Evolutionary conservation across 306 rosid genomes (phyloP), one percentile per base, ranked within the genome.

Genomic region (Rosa persica): DNA sequence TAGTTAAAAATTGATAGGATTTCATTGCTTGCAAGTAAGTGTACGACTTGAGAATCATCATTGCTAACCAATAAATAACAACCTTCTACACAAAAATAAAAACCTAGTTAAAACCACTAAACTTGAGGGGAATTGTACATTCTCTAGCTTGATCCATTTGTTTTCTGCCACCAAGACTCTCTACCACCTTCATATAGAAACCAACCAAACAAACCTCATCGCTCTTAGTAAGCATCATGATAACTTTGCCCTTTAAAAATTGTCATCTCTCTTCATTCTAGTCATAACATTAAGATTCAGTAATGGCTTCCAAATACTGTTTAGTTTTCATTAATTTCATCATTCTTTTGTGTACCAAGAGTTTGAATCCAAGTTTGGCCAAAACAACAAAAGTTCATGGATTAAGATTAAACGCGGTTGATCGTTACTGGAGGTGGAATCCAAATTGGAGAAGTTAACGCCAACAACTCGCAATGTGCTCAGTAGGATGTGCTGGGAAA

Each of bases 351-450:
- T 6, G 20, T 51, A 8, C 27, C 75, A 25, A 73, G 8, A 12
- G 22, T 39, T 44, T 60, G 17, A 72, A 49, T 34, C 65, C 73
- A 15, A 60, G 22, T 69, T 38, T 46, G 1, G 70, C 68, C 3
- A 57, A 11, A 57, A 20, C 57, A 66, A 25, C 72, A 2, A 58
- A 64, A 8, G 47, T 69, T 34, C 20, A 34, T 1, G 82, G 76
- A n/a, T 17, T 78, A 51, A 75, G 22, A 8, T 16, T 52, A 46
- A 85, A 85, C 19, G 78, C 61, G 39, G 79, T 85, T 5, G 88
- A 85, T 34, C 48, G 71, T n/a, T 85, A 86, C 80, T 82, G 88
- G 88, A 78, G 88, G 68, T 52, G 44, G 16, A 80, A 85, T 82
- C 81, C 81, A 2, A 23, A 79, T 7, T 82, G 86, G 88, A 70